phyloP scores from a whole-genome alignment of 805 yeast genomes.

The Wickerhamiella lipophila region DNA sequence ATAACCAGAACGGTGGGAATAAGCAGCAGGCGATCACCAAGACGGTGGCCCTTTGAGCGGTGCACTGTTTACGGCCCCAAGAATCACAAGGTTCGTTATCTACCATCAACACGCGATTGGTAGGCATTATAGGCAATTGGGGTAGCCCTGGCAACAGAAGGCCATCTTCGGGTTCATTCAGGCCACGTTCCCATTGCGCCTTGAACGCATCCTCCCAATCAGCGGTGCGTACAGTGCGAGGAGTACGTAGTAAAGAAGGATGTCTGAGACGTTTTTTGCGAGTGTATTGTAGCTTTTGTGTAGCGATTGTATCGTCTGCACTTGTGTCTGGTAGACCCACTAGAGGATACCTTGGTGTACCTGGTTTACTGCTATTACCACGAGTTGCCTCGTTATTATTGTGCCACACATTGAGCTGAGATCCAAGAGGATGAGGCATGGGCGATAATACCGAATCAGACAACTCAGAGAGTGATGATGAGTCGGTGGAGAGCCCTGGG shows the following conservation, averaged over 20 bases:
- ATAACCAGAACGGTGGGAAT: slow-evolving; percentile 32
- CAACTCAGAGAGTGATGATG: slow-evolving; percentile 2
- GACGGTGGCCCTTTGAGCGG: slow-evolving; percentile 15
- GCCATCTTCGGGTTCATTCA: slow-evolving; percentile 4
- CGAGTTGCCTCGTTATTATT: not conserved
- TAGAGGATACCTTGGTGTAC: not conserved
- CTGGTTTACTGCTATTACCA: not conserved
- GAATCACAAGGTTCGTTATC: slow-evolving; percentile 15
- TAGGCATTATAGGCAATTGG: slow-evolving; percentile 17
- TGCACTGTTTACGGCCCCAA: slow-evolving; percentile 20
- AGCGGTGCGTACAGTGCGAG: slow-evolving; percentile 6
- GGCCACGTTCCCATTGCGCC: slow-evolving; percentile 8
- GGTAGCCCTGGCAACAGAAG: slow-evolving; percentile 20
- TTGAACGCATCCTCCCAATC: slow-evolving; percentile 5
- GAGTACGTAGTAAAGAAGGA: slow-evolving; percentile 10
- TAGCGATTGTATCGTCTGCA: slow-evolving; percentile 7
- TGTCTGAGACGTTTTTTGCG: slow-evolving; percentile 4
- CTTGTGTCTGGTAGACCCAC: not conserved
- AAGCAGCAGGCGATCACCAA: slow-evolving; percentile 19
- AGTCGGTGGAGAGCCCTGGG: slow-evolving; percentile 5
- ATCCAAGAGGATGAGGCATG: slow-evolving; percentile 9
- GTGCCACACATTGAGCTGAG: slow-evolving; percentile 6
- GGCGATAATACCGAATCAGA: slow-evolving; percentile 5
- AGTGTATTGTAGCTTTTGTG: slow-evolving; percentile 1
- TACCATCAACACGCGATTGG: not conserved